Percentiles rank a stretch among this genome's conserved stretches.
These are phyloP conservation scores for Effrenium voratum DNA, from an alignment of 73 alveolate genomes.

Conservation along the genomic window DNA sequence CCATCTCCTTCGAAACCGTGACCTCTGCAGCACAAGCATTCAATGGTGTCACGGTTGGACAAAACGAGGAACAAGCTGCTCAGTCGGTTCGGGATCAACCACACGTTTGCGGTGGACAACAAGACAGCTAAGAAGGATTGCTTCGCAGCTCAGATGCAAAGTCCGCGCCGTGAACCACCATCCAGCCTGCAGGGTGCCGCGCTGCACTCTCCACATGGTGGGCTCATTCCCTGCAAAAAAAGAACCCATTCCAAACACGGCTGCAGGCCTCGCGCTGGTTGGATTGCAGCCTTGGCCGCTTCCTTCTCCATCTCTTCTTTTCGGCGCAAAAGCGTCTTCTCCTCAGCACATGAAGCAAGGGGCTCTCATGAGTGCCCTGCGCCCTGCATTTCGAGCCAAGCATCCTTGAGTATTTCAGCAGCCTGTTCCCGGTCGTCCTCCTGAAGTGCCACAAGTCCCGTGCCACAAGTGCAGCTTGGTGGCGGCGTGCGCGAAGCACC, in stretches of 20 bases:
- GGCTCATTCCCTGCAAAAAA: not conserved
- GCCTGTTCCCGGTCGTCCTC: constrained; percentile 71
- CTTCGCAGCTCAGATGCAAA: constrained; percentile 32
- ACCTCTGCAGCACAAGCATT: too few relatives aligned
- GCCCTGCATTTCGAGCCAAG: not conserved
- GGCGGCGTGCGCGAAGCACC: too few relatives aligned
- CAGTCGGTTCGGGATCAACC: not conserved
- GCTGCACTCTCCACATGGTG: not conserved
- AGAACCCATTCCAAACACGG: not conserved
- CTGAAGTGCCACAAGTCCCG: not conserved
- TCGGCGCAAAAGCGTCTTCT: constrained; percentile 40
- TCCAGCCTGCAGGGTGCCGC: constrained; percentile 42
- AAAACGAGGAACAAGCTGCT: not conserved
- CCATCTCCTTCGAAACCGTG: constrained; percentile 44
- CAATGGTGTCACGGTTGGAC: too few relatives aligned
- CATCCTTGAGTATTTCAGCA: constrained; percentile 59
- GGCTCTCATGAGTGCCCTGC: not conserved
- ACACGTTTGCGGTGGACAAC: not conserved
- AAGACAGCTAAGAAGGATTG: not conserved
- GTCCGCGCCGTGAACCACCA: constrained; percentile 77
- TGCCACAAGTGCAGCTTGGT: too few relatives aligned
- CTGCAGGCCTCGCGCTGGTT: constrained; percentile 52
- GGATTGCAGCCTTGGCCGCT: constrained; percentile 83
- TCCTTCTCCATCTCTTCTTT: constrained; percentile 54
- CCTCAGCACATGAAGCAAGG: not conserved